These are phyloP conservation scores for Colletotrichum sojae DNA, from an alignment of 2,329 filamentous ascomycete genomes.

Conservation along the genomic window DNA sequence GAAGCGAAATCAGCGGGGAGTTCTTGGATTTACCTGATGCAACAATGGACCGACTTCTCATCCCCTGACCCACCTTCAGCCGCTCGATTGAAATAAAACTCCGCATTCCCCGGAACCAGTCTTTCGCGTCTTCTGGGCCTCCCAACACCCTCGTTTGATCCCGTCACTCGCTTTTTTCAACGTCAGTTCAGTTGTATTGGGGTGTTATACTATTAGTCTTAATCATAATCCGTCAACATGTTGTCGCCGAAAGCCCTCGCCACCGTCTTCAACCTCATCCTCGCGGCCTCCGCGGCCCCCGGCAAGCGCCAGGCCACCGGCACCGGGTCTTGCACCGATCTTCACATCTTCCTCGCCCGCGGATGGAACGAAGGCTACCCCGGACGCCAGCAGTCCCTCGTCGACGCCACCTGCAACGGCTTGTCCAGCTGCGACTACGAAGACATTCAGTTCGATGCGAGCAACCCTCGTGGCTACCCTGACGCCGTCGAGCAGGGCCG, in stretches of 20 bases:
- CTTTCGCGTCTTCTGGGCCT: background rate
- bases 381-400: constrained; percentile 47
- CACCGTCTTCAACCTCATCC: constrained; percentile 33
- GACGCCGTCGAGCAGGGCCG: constrained; percentile 54
- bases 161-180: constrained; percentile 30
- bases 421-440: constrained; percentile 49
- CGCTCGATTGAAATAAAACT: constrained; percentile 18
- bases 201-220: constrained; percentile 2
- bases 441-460: constrained; percentile 48
- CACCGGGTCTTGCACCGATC: constrained; percentile 44
- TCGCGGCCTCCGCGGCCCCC: constrained; percentile 36
- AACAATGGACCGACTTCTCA: constrained; percentile 15
- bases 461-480: constrained; percentile 52
- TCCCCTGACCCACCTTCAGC: constrained; percentile 14
- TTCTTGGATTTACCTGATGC: constrained; percentile 23
- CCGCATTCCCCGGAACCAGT: constrained; percentile 17
- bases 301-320: constrained; percentile 36
- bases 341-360: constrained; percentile 48
- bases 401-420: constrained; percentile 47
- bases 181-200: background rate
- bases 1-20: background rate
- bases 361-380: constrained; percentile 50
- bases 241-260: constrained; percentile 23
- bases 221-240: constrained; percentile 36
- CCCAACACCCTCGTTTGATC: constrained; percentile 5